phyloP scores from a whole-genome alignment of 495 filamentous ascomycete genomes.

The Xylaria bambusicola region DNA sequence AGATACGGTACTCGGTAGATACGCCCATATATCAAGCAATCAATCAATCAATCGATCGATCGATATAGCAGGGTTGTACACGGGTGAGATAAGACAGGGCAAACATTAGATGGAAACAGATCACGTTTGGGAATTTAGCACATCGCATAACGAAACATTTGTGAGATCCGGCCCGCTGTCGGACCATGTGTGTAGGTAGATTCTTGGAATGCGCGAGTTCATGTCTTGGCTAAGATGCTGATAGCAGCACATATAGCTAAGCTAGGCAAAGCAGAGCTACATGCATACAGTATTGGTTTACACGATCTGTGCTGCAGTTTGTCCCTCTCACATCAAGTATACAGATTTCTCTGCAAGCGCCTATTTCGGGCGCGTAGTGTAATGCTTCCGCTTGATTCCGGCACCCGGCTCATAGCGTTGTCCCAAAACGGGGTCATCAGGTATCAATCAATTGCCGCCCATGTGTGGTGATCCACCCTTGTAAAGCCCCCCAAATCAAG shows the following conservation, averaged over 20 bases:
- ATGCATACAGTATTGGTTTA: neutral
- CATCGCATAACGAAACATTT: constrained; percentile 1
- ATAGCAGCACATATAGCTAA: constrained; percentile 12
- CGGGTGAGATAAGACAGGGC: neutral
- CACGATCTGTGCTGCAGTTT: constrained; percentile 11
- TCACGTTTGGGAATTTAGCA: neutral
- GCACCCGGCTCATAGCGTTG: neutral
- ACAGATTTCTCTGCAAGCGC: constrained; percentile 13
- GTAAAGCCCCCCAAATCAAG: neutral
- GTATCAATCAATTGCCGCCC: constrained; percentile 18
- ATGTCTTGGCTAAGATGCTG: constrained; percentile 3
- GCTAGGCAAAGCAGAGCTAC: too few species aligned
- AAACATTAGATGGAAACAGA: constrained; percentile 11
- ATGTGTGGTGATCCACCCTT: constrained; percentile 9
- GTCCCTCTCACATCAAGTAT: constrained; percentile 5
- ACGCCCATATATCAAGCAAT: too few species aligned
- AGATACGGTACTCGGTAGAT: neutral
- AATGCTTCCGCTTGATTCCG: constrained; percentile 7
- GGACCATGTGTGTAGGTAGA: neutral
- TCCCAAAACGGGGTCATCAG: constrained; percentile 16
- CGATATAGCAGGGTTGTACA: too few species aligned
- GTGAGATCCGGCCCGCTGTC: neutral
- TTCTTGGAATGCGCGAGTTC: neutral
- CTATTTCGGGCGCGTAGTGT: constrained; percentile 12
- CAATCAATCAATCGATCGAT: too few species aligned